Percentiles rank a stretch among this genome's conserved stretches.
Conservation (phyloP, 2,329 filamentous ascomycete species). For the Tetracladium maxilliforme region DNA sequence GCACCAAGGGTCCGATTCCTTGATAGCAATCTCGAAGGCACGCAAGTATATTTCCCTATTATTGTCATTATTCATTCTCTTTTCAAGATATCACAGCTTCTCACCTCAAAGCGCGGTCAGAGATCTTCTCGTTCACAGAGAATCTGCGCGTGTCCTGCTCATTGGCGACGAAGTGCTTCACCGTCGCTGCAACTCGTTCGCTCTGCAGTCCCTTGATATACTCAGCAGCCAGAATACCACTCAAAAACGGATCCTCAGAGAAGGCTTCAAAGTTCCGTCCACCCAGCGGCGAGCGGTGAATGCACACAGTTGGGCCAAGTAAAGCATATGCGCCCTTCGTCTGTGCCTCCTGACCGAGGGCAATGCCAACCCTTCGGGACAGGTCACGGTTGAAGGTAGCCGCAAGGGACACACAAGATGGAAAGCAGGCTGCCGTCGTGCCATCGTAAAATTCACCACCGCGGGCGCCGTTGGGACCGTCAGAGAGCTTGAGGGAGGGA, state of each 20-base stretch:
- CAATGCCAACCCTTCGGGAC: conserved; percentile 9
- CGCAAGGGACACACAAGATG: conserved; percentile 11
- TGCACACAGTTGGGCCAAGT: conserved; percentile 12
- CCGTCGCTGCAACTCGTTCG: conserved; percentile 11
- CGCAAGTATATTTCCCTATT: conserved; percentile 22
- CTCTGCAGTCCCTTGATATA: conserved; percentile 13
- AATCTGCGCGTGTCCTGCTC: conserved; percentile 13
- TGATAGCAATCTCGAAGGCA: conserved; percentile 15
- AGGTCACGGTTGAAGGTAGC: conserved; percentile 14
- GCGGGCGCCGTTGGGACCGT: conserved; percentile 20
- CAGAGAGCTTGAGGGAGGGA: too few relatives aligned
- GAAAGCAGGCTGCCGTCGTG: conserved; percentile 16
- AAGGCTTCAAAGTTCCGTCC: conserved; percentile 16
- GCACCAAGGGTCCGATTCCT: conserved; percentile 12
- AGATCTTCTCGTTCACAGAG: conserved; percentile 10
- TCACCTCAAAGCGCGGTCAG: conserved; percentile 12
- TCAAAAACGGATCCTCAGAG: conserved; percentile 15
- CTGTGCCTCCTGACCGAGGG: conserved; percentile 11
- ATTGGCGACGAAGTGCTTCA: conserved; percentile 15
- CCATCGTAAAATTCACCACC: conserved; percentile 13
- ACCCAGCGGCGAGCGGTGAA: conserved; percentile 10
- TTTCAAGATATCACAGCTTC: too few relatives aligned
- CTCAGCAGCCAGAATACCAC: conserved; percentile 12
- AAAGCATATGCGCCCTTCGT: conserved; percentile 15
- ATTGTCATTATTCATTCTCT: too few relatives aligned